Base-by-base conservation (phyloP, 306 rosid genomes). In the Gastrolobium villosum region DNA sequence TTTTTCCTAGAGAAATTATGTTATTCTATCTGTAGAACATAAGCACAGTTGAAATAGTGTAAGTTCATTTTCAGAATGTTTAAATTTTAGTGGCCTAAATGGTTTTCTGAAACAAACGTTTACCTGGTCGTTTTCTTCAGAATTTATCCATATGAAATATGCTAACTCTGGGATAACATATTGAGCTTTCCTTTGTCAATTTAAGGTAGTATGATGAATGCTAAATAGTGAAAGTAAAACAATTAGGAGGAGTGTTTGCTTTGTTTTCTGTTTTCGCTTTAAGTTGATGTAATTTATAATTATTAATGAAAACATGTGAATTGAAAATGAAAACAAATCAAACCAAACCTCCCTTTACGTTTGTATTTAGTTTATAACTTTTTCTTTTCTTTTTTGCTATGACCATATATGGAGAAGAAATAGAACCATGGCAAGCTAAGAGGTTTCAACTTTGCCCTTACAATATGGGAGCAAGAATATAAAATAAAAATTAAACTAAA, bases 1-100 rank as follows among this genome's bases (percentile, higher is more conserved):
- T 64, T 62, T 62, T 36, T 46, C 45, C 9, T 62, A 36, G 63
- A 20, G 62, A 50, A 70, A 15, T 50, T 20, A 14, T 70, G 61
- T 2, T 70, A 6, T 36, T 62, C 10, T 50, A 34, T 52, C 35
- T 50, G 14, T 37, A 20, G 36, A 14, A 2, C 54, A 48, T 13
- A 48, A 48, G 6, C 6, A 53, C 49, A 20, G 50, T 20, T 69
- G 65, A 71, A 53, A 36, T 71, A 14, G 28, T 71, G 20, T 10
- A 36, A 70, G 41, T 71, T 71, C 35, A 54, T 15, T 20, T 53
- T 37, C 39, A 37, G 20, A 10, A 37, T 37, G 37, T 36, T 49
- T 35, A 40, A 20, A 72, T 40, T 54, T 50, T 7, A 46, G 75
- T 69, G 31, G 8, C 48, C 46, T 14, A 34, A 62, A 14, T 70